phyloP scores from a whole-genome alignment of 345 rosid species.

The Euphorbia tirucalli region DNA sequence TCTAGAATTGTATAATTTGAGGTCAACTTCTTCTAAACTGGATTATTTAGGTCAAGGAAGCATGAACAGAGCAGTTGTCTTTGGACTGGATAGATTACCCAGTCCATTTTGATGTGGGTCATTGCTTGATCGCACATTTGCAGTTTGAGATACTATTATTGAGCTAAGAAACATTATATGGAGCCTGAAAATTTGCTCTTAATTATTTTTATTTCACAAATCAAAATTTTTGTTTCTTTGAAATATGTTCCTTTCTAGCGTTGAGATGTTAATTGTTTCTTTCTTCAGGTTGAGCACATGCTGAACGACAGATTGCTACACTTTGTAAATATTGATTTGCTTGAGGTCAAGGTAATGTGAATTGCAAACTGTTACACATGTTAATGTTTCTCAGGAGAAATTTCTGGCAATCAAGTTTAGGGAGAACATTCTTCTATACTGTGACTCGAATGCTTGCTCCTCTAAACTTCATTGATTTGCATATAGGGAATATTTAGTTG shows the following conservation, averaged over 20 bases:
- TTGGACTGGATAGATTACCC: background rate
- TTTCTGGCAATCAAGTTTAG: background rate
- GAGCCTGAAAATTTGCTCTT: background rate
- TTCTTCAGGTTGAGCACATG: constrained; percentile 85
- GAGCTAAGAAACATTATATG: background rate
- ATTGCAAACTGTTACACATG: background rate
- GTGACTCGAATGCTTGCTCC: background rate
- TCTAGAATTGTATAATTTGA: background rate
- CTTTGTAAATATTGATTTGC: constrained; percentile 82
- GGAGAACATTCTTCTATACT: background rate
- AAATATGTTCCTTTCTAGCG: background rate
- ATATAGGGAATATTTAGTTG: background rate
- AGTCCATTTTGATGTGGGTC: background rate
- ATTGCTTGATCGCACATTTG: background rate
- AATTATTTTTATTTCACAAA: background rate
- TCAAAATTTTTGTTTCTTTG: background rate
- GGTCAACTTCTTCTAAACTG: background rate
- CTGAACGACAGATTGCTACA: constrained; percentile 90
- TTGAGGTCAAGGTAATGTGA: constrained; percentile 78
- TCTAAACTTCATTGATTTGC: background rate
- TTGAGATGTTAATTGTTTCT: constrained; percentile 8
- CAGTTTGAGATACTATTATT: background rate
- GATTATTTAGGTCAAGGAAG: constrained; percentile 5
- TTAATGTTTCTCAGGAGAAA: background rate
- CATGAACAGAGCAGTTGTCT: background rate